Base-by-base conservation (phyloP, 371 early-diverging fungal species). In the Dinochytrium kinnereticum region DNA sequence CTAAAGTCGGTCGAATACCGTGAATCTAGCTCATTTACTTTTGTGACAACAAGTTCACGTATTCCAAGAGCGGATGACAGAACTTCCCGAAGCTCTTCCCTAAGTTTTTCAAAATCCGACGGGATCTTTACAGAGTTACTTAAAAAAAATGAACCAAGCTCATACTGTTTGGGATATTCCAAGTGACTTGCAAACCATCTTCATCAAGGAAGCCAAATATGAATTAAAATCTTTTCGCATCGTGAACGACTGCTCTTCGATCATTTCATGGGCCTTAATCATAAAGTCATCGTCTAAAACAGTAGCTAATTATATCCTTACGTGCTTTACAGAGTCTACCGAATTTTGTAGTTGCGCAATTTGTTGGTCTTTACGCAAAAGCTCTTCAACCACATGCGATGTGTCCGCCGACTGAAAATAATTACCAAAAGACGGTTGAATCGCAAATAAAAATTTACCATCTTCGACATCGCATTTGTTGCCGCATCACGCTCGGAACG, bases 61-160 rank as follows among this genome's bases (percentile, higher is more conserved):
- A 61, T 61, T 24, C 19, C 61, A 13, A 61, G 24, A 3, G 61
- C 61, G 17, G 61, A 61, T 10, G 61, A 61, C 10, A 61, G 13
- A 7, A 26, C 61, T 10, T 34, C 26, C 28, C 24, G 28, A 24
- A 61, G 36, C 19, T 61, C 36, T 61, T 61, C 61, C 3, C 61
- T 30, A 30, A 61, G 36, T 13, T 36, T 31, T 7, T 61, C 61
- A 5, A 61, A 61, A 24, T 61, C 61, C 30, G 28, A 3, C 7
- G 36, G 36, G 3, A 61, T 34, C 61, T 61, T 3, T 13, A 61
- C 30, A 15, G 61, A 10, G 7, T 44, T 44, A 19, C 7, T 44
- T 44, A 44, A 26, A 61, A 10, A 61, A 33, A 5, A 55, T 55
- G 10, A 24, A 30, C 57, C 7, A 30, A 55, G 26, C 17, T 13